Base-by-base conservation (phyloP, 2,329 filamentous ascomycete genomes). In the Arthrinium puccinioides region DNA sequence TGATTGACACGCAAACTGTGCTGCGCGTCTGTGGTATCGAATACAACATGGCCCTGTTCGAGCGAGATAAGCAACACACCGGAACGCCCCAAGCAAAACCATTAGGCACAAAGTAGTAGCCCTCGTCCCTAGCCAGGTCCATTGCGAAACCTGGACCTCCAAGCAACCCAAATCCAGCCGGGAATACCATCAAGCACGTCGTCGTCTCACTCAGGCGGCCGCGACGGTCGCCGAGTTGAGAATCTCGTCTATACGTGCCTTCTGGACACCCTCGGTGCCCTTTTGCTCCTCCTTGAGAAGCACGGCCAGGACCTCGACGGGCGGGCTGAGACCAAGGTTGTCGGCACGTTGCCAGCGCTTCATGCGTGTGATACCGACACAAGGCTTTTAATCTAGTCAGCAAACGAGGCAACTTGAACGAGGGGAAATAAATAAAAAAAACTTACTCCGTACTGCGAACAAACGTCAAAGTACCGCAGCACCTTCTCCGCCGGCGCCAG, bases 261-360 rank as follows among this genome's bases (percentile, higher is more conserved):
- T 71, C 60, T 92, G 75, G 23, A 72, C 59, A 21, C 64, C 69
- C 23, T 57, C 51, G 23, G 71, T 72, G 1, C 69, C 70, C 40
- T 65, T 73, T 5, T 73, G 64, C 52, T 83, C 77, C 53, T 87
- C 82, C 53, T 79, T 82, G 38, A 94, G 52, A 32, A 97, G 63
- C 13, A 97, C 84, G 0, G 88, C 86, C 5, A 97, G 71, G 4
- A 96, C 88, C 59, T 97, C 90, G 19, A 95, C 74, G 0, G 92
- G 90, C 2, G 92, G 92, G 21, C 82, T 74, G n/a, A 98, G 69
- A 4, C 83, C 82, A n/a, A 98, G 67, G 39, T 70, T 72, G 37
- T 94, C 74, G 5, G 92, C 92, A 31, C 92, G 79, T 55, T 85
- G 77, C 92, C 92, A 98, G 23, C 92, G 82, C 64, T 84, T 86